Conservation (phyloP, 2,329 filamentous ascomycete species). For the Calonectria pseudoreteaudii region DNA sequence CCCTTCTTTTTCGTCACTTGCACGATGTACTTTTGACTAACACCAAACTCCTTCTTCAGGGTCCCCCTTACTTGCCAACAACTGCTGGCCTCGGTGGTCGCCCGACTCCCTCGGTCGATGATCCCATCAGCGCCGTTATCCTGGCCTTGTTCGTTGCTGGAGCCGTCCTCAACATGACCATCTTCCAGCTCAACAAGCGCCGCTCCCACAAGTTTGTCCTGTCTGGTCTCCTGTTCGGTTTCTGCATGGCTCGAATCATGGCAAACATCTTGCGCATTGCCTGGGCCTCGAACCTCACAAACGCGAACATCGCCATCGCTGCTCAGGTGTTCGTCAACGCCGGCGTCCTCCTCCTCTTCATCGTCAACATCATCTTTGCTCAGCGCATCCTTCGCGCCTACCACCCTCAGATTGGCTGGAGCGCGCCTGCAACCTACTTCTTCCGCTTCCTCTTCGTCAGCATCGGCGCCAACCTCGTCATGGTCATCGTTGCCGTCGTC, state of each 20-base stretch:
- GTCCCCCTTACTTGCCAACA: conserved; percentile 53
- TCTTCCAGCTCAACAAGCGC: conserved; percentile 63
- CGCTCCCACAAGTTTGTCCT: conserved; percentile 70
- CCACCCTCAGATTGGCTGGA: conserved; percentile 80
- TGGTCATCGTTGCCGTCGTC: conserved; percentile 74
- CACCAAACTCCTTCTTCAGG: conserved; percentile 30
- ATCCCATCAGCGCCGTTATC: conserved; percentile 74
- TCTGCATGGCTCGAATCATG: conserved; percentile 66
- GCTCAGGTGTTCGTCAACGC: conserved; percentile 78
- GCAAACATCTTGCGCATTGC: conserved; percentile 65
- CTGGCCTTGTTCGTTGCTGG: conserved; percentile 66
- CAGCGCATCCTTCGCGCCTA: conserved; percentile 81
- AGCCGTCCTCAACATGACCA: conserved; percentile 69
- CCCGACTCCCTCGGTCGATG: conserved; percentile 69
- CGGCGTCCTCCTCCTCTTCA: conserved; percentile 79
- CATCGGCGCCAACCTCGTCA: conserved; percentile 70
- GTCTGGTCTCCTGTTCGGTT: conserved; percentile 68
- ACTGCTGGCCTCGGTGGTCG: conserved; percentile 66
- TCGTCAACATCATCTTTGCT: conserved; percentile 82
- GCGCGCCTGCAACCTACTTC: conserved; percentile 57
- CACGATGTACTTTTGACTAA: neutral
- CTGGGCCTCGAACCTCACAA: conserved; percentile 59
- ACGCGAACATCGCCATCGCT: conserved; percentile 63
- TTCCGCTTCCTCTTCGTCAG: conserved; percentile 71
- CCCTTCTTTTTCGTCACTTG: neutral